Percentiles rank a stretch among this genome's conserved stretches.
Evolutionary conservation across 257 asterid species (phyloP).

Genomic region (Agastache rugosa): DNA sequence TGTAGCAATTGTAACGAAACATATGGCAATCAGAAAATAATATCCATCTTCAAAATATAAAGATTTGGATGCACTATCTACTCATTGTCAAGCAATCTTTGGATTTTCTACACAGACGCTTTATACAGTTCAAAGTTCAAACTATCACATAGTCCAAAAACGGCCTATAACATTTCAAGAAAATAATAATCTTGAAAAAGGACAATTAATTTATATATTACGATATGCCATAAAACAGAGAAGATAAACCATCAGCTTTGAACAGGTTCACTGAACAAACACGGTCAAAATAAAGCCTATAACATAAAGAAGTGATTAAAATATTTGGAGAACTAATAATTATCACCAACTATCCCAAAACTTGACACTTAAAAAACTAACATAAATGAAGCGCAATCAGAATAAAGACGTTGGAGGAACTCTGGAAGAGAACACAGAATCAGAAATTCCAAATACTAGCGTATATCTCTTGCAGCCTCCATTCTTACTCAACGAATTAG

Average conservation of each 20-base stretch:
- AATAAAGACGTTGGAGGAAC: not conserved
- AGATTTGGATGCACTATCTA: no score
- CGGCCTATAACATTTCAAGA: no score
- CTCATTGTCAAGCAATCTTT: no score
- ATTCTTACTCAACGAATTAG: slow-evolving; percentile 14
- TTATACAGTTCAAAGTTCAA: no score
- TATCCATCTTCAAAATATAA: no score
- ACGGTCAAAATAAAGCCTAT: not conserved
- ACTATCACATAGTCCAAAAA: no score
- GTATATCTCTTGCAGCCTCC: slow-evolving; percentile 13
- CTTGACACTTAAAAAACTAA: not conserved
- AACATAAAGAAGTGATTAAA: not conserved
- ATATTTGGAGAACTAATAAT: not conserved
- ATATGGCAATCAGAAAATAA: not conserved
- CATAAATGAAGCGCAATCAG: not conserved
- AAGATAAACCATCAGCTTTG: not conserved
- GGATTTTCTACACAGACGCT: no score
- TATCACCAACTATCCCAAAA: not conserved
- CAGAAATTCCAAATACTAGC: not conserved
- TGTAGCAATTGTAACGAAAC: not conserved
- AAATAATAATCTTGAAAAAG: no score
- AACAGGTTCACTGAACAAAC: not conserved
- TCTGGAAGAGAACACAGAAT: not conserved
- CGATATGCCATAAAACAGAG: no score
- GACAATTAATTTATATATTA: not conserved